Evolutionary conservation across 2,329 filamentous ascomycete genomes (phyloP).

Genomic region (Paracorniculantispora psalliotae): DNA sequence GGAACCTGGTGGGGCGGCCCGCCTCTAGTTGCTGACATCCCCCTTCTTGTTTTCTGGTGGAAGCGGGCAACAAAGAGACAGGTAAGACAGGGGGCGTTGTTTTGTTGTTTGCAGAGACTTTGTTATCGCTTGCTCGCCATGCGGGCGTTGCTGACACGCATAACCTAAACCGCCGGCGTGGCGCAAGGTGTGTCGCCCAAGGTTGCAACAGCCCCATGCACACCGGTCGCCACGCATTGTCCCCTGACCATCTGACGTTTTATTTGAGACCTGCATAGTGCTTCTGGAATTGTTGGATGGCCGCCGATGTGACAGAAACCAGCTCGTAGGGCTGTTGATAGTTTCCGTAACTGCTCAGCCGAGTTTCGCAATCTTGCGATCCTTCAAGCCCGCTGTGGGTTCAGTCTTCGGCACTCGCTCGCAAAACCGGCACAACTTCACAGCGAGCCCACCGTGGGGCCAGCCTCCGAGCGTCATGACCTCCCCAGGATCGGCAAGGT

Average conservation of each 20-base stretch:
- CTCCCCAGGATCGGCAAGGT: background rate
- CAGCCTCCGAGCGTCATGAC: background rate
- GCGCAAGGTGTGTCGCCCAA: background rate
- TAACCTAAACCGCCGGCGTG: background rate
- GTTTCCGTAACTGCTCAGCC: too few species aligned
- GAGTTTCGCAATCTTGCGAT: background rate
- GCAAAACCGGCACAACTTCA: background rate
- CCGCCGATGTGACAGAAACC: too few species aligned
- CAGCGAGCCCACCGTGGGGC: background rate
- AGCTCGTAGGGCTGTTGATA: background rate
- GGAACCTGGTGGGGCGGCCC: background rate
- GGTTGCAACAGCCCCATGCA: background rate
- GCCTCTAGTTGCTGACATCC: constrained; percentile 8
- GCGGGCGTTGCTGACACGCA: background rate
- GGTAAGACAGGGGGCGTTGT: background rate
- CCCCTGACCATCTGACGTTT: background rate
- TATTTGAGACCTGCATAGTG: background rate
- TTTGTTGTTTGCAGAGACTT: background rate
- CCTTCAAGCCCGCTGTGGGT: background rate
- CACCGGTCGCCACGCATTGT: too few species aligned
- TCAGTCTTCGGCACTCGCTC: background rate
- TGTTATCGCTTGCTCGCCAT: background rate
- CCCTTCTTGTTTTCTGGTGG: background rate
- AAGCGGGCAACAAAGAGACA: background rate
- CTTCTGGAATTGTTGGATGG: too few species aligned